A percentile compares a stretch with the other conserved stretches of the same genome.
These are phyloP conservation scores for Rhodofomes roseus DNA, from an alignment of 1,284 basidiomycete species.

Conservation along the genomic window DNA sequence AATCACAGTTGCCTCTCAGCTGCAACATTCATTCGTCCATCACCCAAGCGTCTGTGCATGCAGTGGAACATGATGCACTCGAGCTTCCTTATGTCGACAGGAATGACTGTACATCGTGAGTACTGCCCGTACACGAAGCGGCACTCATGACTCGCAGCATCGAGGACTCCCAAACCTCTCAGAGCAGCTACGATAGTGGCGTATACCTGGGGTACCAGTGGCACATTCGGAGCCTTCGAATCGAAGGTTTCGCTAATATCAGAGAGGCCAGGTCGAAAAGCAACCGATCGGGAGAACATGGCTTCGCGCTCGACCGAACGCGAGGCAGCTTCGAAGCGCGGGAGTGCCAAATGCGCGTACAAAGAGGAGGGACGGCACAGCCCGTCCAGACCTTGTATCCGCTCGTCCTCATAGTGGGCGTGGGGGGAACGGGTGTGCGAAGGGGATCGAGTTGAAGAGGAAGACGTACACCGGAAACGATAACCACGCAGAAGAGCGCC, in stretches of 20 bases:
- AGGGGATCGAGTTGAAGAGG: not conserved
- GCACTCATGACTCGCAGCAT: too few species aligned
- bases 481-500: slow-evolving; percentile 75
- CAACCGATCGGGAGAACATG: not conserved
- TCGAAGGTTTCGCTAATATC: not conserved
- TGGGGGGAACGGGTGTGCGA: not conserved
- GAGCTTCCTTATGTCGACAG: too few species aligned
- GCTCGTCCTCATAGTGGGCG: too few species aligned
- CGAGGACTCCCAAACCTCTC: too few species aligned
- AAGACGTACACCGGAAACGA: slow-evolving; percentile 70
- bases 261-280: not conserved
- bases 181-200: not conserved
- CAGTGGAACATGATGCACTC: too few species aligned
- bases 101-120: too few species aligned
- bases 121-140: too few species aligned
- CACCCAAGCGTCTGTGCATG: too few species aligned
- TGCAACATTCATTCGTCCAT: too few species aligned
- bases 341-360: not conserved
- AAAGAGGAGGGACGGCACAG: not conserved
- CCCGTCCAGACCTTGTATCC: too few species aligned
- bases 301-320: not conserved
- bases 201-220: not conserved
- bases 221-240: not conserved
- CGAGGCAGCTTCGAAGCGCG: not conserved
- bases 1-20: too few species aligned